Percentiles rank a stretch among this genome's conserved stretches.
phyloP scores from a whole-genome alignment of 495 filamentous ascomycete genomes.

The Aspergillus saccharolyticus region DNA sequence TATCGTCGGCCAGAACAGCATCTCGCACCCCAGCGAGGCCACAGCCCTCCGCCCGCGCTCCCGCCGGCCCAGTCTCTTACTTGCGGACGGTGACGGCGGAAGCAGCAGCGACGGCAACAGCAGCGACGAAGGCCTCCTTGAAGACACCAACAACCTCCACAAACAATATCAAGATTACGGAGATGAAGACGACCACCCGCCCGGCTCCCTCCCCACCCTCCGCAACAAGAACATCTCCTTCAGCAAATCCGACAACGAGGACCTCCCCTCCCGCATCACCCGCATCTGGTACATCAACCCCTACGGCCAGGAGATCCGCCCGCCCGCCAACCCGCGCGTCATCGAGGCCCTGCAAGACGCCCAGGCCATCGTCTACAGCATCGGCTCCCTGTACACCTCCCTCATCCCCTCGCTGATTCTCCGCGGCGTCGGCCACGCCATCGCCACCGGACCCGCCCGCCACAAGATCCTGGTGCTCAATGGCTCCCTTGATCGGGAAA shows the following conservation, averaged over 20 bases:
- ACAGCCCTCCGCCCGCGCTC: slow-evolving; percentile 40
- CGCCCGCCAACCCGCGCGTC: slow-evolving; percentile 73
- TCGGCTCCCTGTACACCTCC: slow-evolving; percentile 80
- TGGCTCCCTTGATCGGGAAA: slow-evolving; percentile 77
- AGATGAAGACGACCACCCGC: slow-evolving; percentile 90
- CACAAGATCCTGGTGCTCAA: slow-evolving; percentile 87
- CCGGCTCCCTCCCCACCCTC: slow-evolving; percentile 74
- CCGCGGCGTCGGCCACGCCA: slow-evolving; percentile 40
- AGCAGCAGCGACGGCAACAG: too few relatives aligned
- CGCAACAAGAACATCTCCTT: slow-evolving; percentile 75
- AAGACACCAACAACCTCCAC: too few relatives aligned
- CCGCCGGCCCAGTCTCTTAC: slow-evolving; percentile 33
- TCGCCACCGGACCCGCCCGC: slow-evolving; percentile 38
- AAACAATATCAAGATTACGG: too few relatives aligned
- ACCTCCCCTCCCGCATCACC: slow-evolving; percentile 69
- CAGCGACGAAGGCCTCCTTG: too few relatives aligned
- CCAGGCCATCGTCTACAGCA: slow-evolving; percentile 76
- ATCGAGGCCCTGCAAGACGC: slow-evolving; percentile 58
- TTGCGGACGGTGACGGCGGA: slow-evolving; percentile 45
- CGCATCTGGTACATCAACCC: slow-evolving; percentile 97
- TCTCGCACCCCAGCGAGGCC: slow-evolving; percentile 70
- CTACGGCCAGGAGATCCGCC: slow-evolving; percentile 85
- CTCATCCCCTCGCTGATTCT: slow-evolving; percentile 62
- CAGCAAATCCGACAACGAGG: slow-evolving; percentile 64
- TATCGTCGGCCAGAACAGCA: slow-evolving; percentile 91